A percentile compares a stretch with the other conserved stretches of the same genome.
These are phyloP conservation scores for Lachancea sp. DNA, from an alignment of 805 yeast genomes.

Conservation along the genomic window DNA sequence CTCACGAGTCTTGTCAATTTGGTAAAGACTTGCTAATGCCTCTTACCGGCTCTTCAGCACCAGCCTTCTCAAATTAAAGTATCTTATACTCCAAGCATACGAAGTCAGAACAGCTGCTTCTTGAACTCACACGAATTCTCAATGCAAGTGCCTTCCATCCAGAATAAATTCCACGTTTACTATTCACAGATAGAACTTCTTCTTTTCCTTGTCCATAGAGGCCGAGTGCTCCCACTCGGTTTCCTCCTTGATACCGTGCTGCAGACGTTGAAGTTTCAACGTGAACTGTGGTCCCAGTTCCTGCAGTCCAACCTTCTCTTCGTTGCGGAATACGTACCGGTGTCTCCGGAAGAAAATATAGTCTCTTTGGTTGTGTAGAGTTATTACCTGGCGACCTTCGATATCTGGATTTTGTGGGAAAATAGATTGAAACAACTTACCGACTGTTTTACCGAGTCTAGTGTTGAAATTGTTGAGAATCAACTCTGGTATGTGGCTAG, in stretches of 20 bases:
- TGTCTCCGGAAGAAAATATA: slow-evolving; percentile 93
- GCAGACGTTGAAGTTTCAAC: slow-evolving; percentile 76
- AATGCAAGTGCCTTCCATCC: neutral
- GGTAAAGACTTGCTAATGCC: too few species aligned
- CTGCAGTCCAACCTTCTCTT: slow-evolving; percentile 88
- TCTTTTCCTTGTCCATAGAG: slow-evolving; percentile 94
- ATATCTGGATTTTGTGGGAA: slow-evolving; percentile 93
- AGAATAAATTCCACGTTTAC: neutral
- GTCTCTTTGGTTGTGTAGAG: slow-evolving; percentile 94
- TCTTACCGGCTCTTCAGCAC: too few species aligned
- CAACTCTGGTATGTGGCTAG: slow-evolving; percentile 87
- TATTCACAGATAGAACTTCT: slow-evolving; percentile 70
- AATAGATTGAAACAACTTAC: slow-evolving; percentile 81
- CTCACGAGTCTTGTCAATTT: too few species aligned
- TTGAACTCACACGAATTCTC: too few species aligned
- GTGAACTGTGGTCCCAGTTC: slow-evolving; percentile 98
- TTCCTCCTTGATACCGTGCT: slow-evolving; percentile 86
- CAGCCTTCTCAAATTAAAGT: too few species aligned
- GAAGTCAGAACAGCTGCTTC: too few species aligned
- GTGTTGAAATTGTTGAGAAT: slow-evolving; percentile 89
- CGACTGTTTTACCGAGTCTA: slow-evolving; percentile 87
- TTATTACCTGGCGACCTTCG: slow-evolving; percentile 91
- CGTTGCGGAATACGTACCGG: slow-evolving; percentile 81
- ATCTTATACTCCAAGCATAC: too few species aligned
- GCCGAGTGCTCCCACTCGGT: slow-evolving; percentile 95